Conservation (phyloP, 768 basidiomycete species). For the Podaxis carcinomalis region DNA sequence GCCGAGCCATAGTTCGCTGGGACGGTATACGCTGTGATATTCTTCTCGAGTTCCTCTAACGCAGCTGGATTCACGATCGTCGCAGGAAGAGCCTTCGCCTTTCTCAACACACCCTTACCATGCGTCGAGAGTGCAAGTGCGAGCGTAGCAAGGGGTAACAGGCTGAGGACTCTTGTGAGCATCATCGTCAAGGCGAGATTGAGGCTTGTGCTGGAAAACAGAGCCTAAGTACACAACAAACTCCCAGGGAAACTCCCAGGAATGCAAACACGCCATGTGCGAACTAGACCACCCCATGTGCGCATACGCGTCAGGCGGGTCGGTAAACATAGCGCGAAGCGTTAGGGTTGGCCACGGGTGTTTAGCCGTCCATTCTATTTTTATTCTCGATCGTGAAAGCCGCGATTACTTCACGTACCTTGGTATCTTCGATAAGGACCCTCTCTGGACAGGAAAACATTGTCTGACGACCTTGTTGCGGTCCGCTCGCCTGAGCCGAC, state of each 20-base stretch:
- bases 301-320: background rate
- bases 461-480: background rate
- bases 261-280: background rate
- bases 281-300: background rate
- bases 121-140: background rate
- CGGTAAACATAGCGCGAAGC: background rate
- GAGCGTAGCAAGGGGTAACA: background rate
- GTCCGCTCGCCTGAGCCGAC: background rate
- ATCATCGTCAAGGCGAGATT: background rate
- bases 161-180: background rate
- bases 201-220: background rate
- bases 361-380: background rate
- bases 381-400: background rate
- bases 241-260: background rate
- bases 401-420: background rate
- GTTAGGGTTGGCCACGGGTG: background rate
- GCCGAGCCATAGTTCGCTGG: slow-evolving; percentile 20
- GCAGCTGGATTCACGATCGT: slow-evolving; percentile 6
- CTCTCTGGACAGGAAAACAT: too few species aligned
- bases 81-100: background rate
- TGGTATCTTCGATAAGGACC: background rate
- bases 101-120: background rate
- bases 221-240: background rate
- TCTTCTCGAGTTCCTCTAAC: slow-evolving; percentile 19
- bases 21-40: slow-evolving; percentile 19